phyloP scores from a whole-genome alignment of 2,329 filamentous ascomycete genomes.

The Zymoseptoria tritici region DNA sequence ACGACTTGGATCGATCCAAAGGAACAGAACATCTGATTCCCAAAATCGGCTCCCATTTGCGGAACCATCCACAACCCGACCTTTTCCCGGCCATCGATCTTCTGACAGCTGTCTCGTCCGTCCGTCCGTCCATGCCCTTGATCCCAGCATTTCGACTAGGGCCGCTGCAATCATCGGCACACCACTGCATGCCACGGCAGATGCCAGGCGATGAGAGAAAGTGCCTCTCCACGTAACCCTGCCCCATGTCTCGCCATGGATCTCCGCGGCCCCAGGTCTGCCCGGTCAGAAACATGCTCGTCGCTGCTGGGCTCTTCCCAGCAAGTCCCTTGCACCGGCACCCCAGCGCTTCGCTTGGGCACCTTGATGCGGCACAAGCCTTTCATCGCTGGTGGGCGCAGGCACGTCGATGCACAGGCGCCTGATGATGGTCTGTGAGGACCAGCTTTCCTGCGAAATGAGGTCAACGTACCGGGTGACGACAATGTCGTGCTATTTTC shows the following conservation, averaged over 20 bases:
- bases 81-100: neutral
- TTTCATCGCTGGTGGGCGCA: neutral
- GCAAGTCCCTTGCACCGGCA: no score
- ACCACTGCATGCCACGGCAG: neutral
- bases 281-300: no score
- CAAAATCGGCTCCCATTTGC: neutral
- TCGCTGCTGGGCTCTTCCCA: no score
- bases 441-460: neutral
- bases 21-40: neutral
- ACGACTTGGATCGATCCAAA: no score
- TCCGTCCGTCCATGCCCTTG: no score
- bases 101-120: neutral
- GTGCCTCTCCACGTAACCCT: neutral
- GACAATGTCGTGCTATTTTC: neutral
- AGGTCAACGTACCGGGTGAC: neutral
- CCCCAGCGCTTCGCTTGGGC: no score
- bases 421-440: neutral
- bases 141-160: neutral
- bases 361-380: neutral
- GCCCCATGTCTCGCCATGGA: no score
- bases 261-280: no score
- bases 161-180: neutral
- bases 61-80: neutral
- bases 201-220: neutral
- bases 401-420: neutral